phyloP scores from a whole-genome alignment of 306 rosid genomes.

The Vigna radiata region DNA sequence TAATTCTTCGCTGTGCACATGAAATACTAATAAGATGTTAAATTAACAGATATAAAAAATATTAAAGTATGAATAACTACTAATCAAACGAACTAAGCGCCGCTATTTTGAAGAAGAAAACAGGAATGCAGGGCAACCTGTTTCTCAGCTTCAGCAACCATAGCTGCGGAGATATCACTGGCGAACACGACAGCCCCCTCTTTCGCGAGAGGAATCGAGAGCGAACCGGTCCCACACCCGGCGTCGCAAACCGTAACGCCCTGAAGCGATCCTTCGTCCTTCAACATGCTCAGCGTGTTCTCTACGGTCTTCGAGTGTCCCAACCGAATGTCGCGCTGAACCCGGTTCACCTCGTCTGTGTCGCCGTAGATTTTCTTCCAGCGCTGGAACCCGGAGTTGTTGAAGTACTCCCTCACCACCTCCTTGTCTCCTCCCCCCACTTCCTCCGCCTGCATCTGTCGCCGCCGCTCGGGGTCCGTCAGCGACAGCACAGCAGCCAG shows the following conservation, averaged over 20 bases:
- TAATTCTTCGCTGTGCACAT: too few species aligned
- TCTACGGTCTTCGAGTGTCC: slow-evolving; percentile 93
- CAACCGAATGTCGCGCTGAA: slow-evolving; percentile 79
- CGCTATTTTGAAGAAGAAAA: too few species aligned
- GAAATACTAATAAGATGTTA: too few species aligned
- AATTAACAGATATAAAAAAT: too few species aligned
- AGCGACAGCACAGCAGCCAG: slow-evolving; percentile 74
- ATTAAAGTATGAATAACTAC: background rate
- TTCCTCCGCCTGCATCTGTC: slow-evolving; percentile 80
- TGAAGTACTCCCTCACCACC: slow-evolving; percentile 92
- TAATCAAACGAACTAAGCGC: background rate
- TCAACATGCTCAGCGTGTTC: slow-evolving; percentile 72
- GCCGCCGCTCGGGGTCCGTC: slow-evolving; percentile 82
- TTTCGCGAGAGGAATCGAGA: slow-evolving; percentile 85
- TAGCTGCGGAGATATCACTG: slow-evolving; percentile 84
- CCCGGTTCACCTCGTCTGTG: slow-evolving; percentile 86
- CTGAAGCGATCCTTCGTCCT: slow-evolving; percentile 64
- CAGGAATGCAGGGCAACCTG: slow-evolving; percentile 52
- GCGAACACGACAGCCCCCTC: slow-evolving; percentile 79
- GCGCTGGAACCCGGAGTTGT: slow-evolving; percentile 87
- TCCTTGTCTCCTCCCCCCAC: slow-evolving; percentile 97
- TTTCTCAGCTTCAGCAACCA: slow-evolving; percentile 87
- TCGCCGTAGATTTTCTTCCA: slow-evolving; percentile 97
- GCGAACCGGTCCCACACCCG: slow-evolving; percentile 96
- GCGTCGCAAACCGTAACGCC: slow-evolving; percentile 88